These are phyloP conservation scores for Tilletiopsis washingtonensis DNA, from an alignment of 1,284 basidiomycete genomes.

Conservation along the genomic window DNA sequence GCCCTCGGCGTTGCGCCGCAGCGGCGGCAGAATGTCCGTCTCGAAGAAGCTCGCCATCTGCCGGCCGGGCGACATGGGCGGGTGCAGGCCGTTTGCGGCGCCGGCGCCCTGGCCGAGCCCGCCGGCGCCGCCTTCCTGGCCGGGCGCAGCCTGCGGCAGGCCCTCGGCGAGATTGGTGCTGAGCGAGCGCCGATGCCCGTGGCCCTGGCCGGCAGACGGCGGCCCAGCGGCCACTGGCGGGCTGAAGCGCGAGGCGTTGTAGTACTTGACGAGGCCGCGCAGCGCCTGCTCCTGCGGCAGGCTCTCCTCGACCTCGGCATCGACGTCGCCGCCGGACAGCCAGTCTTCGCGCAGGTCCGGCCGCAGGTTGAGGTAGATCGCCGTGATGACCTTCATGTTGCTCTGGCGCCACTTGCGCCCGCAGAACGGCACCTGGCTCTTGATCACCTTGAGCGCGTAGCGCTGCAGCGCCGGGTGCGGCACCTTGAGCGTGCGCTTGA, in stretches of 20 bases:
- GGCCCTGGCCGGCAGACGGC: constrained; percentile 7
- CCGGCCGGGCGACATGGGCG: constrained; percentile 16
- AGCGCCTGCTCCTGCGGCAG: constrained; percentile 91
- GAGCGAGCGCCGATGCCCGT: constrained; percentile 27
- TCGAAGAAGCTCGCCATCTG: constrained; percentile 41
- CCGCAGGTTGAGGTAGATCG: constrained; percentile 92
- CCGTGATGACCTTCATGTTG: constrained; percentile 99
- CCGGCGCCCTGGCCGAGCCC: constrained; percentile 3
- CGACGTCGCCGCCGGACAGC: constrained; percentile 86
- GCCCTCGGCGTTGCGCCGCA: constrained; percentile 39
- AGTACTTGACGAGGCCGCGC: constrained; percentile 87
- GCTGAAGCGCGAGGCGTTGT: constrained; percentile 47
- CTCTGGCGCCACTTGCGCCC: constrained; percentile 97
- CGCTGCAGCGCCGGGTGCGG: constrained; percentile 89
- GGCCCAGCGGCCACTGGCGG: too few species aligned
- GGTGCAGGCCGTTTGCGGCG: constrained; percentile 1
- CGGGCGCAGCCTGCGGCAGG: background rate
- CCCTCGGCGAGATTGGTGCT: constrained; percentile 12
- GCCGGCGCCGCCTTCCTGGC: background rate
- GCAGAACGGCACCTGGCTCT: constrained; percentile 97
- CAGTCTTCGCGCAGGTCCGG: constrained; percentile 96
- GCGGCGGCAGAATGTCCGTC: constrained; percentile 53
- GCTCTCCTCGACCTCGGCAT: constrained; percentile 67
- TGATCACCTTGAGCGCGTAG: constrained; percentile 94
- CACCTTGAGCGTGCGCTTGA: constrained; percentile 89